Evolutionary conservation across 2,329 filamentous ascomycete genomes (phyloP), one percentile per base, ranked within the genome.

Genomic region (Beauveria medogensis): DNA sequence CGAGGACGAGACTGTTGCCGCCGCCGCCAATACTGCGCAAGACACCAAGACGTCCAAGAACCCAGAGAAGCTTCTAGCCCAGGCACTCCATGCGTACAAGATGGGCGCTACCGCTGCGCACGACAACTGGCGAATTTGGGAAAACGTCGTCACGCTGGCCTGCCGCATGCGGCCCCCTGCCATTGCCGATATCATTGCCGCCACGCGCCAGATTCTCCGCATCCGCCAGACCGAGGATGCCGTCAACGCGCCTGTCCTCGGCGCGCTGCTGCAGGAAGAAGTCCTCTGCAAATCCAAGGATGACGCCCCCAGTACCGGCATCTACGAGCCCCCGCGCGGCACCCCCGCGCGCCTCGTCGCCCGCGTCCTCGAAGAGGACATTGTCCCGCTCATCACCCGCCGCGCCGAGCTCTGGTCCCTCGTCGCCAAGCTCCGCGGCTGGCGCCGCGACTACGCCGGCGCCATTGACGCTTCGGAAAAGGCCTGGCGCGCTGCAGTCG

Each of bases 111-210:
- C 84, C 5, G 83, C 96, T 26, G 91, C 95, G 55, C 83, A 91
- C 72, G 87, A 92, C 67, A 93, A 93, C 75, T 90, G 89, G 82
- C 87, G 91, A 67, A 97, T 99, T 72, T 97, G 93, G 93, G 91
- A 96, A 71, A 99, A 99, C 68, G 88, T 97, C 18, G 83, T 99
- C 61, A 94, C 92, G 0, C 87, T 97, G 24, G 89, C 90, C 0
- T 85, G 90, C 0, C 89, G 91, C 2, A 82, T 94, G 30, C 81
- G 80, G 1, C 92, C 93, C 0, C 88, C 90, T 0, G 85, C 88
- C 0, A 86, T 91, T 69, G 73, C 79, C 0, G 91, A 97, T 64
- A 84, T 96, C 55, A 77, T 96, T 37, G 80, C 87, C 5, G 91
- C 91, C 0, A 82, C 94, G 62, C 83, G 82, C 46, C 85, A 88